Conservation (phyloP, 2,329 filamentous ascomycete species). For the Fusarium secorum region DNA sequence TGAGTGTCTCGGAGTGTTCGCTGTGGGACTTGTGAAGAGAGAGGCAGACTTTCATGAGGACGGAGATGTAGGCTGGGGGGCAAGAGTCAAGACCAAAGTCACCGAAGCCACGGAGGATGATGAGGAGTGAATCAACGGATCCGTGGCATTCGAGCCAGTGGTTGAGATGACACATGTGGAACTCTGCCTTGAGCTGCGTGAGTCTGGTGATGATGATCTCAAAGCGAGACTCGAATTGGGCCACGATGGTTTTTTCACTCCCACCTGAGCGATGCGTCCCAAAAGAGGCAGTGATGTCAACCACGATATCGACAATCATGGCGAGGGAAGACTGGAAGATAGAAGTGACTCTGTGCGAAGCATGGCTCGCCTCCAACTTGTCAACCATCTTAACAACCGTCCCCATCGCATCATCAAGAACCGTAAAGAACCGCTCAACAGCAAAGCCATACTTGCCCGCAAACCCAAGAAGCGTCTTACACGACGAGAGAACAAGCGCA, state of each 20-base stretch:
- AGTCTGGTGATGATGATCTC: not conserved
- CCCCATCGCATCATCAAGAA: not conserved
- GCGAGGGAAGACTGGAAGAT: not conserved
- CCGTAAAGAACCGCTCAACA: not conserved
- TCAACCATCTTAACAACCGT: not conserved
- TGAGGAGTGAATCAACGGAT: not conserved
- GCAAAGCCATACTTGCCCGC: not conserved
- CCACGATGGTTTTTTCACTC: not conserved
- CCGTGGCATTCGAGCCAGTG: not conserved
- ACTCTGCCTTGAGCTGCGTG: not conserved
- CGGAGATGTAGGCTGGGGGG: not conserved
- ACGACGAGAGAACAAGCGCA: not conserved
- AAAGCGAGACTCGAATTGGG: not conserved
- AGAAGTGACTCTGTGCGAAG: not conserved
- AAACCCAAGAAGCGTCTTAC: not conserved
- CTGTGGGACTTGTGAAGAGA: not conserved
- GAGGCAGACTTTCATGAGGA: not conserved
- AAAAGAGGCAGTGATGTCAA: not conserved
- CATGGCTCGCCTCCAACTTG: not conserved
- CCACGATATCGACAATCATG: not conserved
- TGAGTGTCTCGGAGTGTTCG: not conserved
- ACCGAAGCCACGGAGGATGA: not conserved
- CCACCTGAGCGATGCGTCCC: not conserved
- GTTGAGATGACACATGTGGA: not conserved
- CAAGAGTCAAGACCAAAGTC: not conserved